Percentiles rank a stretch among this genome's conserved stretches.
Evolutionary conservation across 2,329 filamentous ascomycete genomes (phyloP).

Genomic region (Calycina herbarum): DNA sequence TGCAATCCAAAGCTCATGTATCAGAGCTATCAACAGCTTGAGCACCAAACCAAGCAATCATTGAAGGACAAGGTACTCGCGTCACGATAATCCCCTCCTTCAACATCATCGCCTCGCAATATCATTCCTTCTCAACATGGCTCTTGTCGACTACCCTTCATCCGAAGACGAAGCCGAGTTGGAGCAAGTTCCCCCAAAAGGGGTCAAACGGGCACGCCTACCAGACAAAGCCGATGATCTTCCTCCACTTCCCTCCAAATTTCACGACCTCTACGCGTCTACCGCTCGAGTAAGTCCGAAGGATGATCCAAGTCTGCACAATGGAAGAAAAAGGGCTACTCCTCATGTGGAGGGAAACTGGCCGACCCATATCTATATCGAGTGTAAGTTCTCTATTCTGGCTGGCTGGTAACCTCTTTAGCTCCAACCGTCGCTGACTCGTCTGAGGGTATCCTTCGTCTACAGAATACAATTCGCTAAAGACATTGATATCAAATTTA

Average conservation of each 20-base stretch:
- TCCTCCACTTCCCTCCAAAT: conserved; percentile 75
- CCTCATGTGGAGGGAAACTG: conserved; percentile 89
- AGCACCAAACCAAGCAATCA: no score
- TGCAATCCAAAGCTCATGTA: no score
- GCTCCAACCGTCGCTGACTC: conserved; percentile 26
- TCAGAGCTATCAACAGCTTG: no score
- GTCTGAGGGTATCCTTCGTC: conserved; percentile 54
- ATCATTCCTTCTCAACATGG: conserved; percentile 44
- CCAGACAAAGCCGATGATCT: conserved; percentile 39
- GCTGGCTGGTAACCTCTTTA: not conserved
- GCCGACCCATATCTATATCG: conserved; percentile 89
- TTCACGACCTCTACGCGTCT: conserved; percentile 88
- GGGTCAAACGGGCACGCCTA: conserved; percentile 40
- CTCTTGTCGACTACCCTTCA: conserved; percentile 66
- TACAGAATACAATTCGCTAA: conserved; percentile 50
- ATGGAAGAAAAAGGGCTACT: conserved; percentile 76
- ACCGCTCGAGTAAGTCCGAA: conserved; percentile 72
- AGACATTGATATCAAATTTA: conserved; percentile 43
- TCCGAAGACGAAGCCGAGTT: conserved; percentile 41
- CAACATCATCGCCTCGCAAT: no score
- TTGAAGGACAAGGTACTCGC: no score
- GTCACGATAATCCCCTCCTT: not conserved
- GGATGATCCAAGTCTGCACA: conserved; percentile 84
- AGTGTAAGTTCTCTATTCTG: conserved; percentile 64
- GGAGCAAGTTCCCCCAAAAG: not conserved